Conservation (phyloP, 495 filamentous ascomycete species). For the Symbiotaphrina buchneri region DNA sequence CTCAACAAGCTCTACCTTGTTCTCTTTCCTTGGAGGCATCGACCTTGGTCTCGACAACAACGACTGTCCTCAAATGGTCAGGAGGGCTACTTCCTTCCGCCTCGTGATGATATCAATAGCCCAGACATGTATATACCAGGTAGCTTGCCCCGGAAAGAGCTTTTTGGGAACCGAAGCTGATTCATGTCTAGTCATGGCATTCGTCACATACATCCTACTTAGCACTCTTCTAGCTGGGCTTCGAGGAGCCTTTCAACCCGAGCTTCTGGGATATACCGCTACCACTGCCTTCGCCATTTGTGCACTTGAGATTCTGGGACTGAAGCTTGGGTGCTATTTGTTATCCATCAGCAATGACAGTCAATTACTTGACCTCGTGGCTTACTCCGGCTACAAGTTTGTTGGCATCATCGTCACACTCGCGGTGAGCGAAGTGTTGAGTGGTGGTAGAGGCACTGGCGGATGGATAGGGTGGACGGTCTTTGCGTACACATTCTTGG, state of each 20-base stretch:
- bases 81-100: slow-evolving; percentile 75
- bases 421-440: slow-evolving; percentile 50
- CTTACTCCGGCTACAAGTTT: slow-evolving; percentile 97
- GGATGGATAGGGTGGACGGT: slow-evolving; percentile 75
- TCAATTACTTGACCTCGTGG: slow-evolving; percentile 79
- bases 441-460: slow-evolving; percentile 53
- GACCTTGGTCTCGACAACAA: slow-evolving; percentile 76
- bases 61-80: slow-evolving; percentile 24
- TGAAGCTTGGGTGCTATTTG: slow-evolving; percentile 87
- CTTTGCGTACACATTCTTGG: slow-evolving; percentile 75
- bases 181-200: slow-evolving; percentile 37
- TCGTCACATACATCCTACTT: slow-evolving; percentile 93
- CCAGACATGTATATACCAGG: slow-evolving; percentile 96
- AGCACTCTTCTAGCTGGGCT: slow-evolving; percentile 77
- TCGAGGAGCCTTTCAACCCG: slow-evolving; percentile 81
- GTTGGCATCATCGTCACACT: slow-evolving; percentile 85
- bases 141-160: slow-evolving; percentile 3
- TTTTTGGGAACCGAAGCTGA: neutral
- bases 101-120: slow-evolving; percentile 91
- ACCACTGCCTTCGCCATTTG: slow-evolving; percentile 65
- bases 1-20: slow-evolving; percentile 69
- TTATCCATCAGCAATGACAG: slow-evolving; percentile 71
- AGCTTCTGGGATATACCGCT: slow-evolving; percentile 73
- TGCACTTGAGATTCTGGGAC: slow-evolving; percentile 60
- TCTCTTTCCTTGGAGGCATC: slow-evolving; percentile 92